Percentiles rank a stretch among this genome's conserved stretches.
phyloP scores from a whole-genome alignment of 2,329 filamentous ascomycete genomes.

The Ophiostoma australiae region DNA sequence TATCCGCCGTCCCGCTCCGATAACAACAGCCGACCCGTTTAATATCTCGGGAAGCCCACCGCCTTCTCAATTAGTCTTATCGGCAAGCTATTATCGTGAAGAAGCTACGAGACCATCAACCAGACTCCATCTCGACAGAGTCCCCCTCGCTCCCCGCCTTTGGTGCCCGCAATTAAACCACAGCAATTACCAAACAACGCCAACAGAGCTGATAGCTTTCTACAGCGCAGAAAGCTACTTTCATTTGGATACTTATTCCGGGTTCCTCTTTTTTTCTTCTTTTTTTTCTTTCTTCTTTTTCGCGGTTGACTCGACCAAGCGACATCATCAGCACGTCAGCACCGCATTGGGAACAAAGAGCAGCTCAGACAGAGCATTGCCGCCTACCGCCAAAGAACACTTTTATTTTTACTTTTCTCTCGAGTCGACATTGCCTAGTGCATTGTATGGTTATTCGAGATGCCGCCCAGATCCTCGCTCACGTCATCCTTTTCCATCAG shows the following conservation, averaged over 20 bases:
- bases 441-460: slow-evolving; percentile 59
- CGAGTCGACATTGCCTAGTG: slow-evolving; percentile 17
- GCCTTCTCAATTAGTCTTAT: slow-evolving; percentile 28
- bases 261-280: neutral
- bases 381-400: neutral
- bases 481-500: slow-evolving; percentile 89
- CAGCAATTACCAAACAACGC: slow-evolving; percentile 12
- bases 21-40: slow-evolving; percentile 16
- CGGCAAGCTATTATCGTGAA: slow-evolving; percentile 24
- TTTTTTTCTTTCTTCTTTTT: neutral
- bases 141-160: slow-evolving; percentile 13
- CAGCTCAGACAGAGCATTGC: neutral
- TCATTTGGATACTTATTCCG: neutral
- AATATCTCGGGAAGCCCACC: slow-evolving; percentile 19
- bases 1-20: slow-evolving; percentile 13
- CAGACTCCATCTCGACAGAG: neutral
- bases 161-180: slow-evolving; percentile 9
- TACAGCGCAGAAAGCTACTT: neutral
- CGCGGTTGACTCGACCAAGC: neutral
- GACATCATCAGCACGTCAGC: neutral
- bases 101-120: slow-evolving; percentile 15
- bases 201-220: slow-evolving; percentile 9
- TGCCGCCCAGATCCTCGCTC: slow-evolving; percentile 83
- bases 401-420: neutral
- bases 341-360: neutral